Evolutionary conservation across 257 asterid genomes (phyloP).

Genomic region (Solanum pinnatisectum): DNA sequence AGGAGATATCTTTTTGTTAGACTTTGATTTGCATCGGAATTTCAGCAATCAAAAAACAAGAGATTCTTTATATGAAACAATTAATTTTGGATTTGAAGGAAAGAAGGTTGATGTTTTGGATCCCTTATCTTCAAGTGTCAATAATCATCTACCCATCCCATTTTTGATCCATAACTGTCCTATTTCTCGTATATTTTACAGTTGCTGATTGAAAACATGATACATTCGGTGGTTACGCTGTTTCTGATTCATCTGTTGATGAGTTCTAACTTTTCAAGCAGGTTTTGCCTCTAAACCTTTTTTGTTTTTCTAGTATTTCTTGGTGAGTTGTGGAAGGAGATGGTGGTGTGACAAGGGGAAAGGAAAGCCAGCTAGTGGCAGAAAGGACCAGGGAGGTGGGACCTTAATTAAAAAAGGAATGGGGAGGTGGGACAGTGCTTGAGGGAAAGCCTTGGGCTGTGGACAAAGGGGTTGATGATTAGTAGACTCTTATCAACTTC

Average conservation of each 20-base stretch:
- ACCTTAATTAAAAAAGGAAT: neutral
- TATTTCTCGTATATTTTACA: neutral
- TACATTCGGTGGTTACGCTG: neutral
- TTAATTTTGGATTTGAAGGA: neutral
- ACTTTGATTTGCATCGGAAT: neutral
- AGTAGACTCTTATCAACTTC: neutral
- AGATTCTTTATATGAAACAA: neutral
- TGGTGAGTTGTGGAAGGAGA: neutral
- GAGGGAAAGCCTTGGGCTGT: neutral
- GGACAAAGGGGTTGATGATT: neutral
- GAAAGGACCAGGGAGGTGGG: neutral
- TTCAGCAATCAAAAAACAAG: neutral
- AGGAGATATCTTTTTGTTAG: neutral
- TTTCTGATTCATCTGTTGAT: neutral
- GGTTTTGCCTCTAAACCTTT: neutral
- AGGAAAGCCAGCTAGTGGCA: neutral
- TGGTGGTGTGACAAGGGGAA: neutral
- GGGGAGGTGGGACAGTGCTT: neutral
- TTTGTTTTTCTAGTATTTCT: neutral
- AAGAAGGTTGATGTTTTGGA: neutral
- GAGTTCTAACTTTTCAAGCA: neutral
- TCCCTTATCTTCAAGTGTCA: neutral
- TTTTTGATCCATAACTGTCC: neutral
- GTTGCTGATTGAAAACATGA: neutral
- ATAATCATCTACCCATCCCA: neutral